Evolutionary conservation across 2,329 filamentous ascomycete species (phyloP).

Genomic region (Aspergillus tamarii): DNA sequence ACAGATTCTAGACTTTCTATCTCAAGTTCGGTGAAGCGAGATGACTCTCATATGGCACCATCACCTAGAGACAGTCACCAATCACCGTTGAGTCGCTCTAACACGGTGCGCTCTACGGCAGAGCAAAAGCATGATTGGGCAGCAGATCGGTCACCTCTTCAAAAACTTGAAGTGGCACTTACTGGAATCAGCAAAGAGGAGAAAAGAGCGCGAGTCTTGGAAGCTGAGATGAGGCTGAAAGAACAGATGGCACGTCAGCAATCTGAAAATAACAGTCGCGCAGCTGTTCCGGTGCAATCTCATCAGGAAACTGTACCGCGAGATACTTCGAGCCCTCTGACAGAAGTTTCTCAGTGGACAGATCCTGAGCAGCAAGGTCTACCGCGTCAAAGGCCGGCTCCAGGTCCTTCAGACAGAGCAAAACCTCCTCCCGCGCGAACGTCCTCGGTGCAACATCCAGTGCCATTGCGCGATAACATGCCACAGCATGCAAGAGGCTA

Average conservation of each 20-base stretch:
- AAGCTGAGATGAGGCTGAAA: conserved; percentile 74
- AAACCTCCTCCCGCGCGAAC: conserved; percentile 19
- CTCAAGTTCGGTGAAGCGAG: conserved; percentile 9
- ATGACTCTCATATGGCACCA: conserved; percentile 13
- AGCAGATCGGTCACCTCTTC: conserved; percentile 83
- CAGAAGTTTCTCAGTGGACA: conserved; percentile 12
- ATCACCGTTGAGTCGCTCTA: conserved; percentile 35
- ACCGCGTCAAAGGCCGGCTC: conserved; percentile 10
- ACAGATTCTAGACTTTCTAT: background rate
- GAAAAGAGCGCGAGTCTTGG: conserved; percentile 80
- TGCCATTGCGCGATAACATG: conserved; percentile 21
- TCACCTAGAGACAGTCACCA: conserved; percentile 22
- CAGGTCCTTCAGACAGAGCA: conserved; percentile 11
- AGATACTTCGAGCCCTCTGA: background rate
- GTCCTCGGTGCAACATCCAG: conserved; percentile 25
- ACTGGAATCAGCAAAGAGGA: conserved; percentile 95
- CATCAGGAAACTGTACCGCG: background rate
- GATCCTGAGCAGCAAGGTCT: background rate
- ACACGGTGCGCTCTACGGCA: conserved; percentile 32
- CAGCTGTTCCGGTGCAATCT: background rate
- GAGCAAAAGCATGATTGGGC: conserved; percentile 60
- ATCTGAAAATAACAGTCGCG: conserved; percentile 11
- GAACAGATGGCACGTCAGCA: conserved; percentile 51
- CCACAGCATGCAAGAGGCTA: conserved; percentile 25
- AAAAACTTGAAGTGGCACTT: conserved; percentile 88